phyloP scores from a whole-genome alignment of 1,284 basidiomycete species.

The Cutaneotrichosporon cutaneum region DNA sequence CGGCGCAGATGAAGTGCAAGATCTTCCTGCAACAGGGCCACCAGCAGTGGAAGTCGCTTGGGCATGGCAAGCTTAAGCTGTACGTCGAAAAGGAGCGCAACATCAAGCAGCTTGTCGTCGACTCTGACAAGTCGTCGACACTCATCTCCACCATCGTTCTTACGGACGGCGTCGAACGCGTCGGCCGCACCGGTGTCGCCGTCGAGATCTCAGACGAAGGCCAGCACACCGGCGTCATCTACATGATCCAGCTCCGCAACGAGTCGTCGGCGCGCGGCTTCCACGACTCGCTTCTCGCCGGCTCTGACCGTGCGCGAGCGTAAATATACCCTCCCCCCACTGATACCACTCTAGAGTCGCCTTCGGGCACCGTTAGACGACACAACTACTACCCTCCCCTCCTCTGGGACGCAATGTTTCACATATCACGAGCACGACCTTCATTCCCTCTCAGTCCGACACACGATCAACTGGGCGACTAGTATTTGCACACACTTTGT shows the following conservation, averaged over 20 bases:
- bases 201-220: slow-evolving; percentile 92
- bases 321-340: slow-evolving; percentile 1
- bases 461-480: not conserved
- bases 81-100: slow-evolving; percentile 75
- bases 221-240: slow-evolving; percentile 87
- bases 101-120: slow-evolving; percentile 93
- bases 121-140: slow-evolving; percentile 72
- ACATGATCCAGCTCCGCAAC: slow-evolving; percentile 93
- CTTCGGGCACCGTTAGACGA: not conserved
- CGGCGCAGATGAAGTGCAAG: slow-evolving; percentile 98
- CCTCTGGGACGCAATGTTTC: not conserved
- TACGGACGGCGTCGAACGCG: slow-evolving; percentile 92
- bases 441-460: not conserved
- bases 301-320: slow-evolving; percentile 66
- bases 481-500: not conserved
- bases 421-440: not conserved
- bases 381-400: not conserved
- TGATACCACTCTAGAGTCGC: not conserved
- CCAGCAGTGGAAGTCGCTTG: slow-evolving; percentile 94
- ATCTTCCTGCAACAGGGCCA: slow-evolving; percentile 94
- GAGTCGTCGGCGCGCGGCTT: slow-evolving; percentile 81
- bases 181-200: slow-evolving; percentile 95
- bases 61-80: slow-evolving; percentile 80
- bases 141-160: slow-evolving; percentile 94
- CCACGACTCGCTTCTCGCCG: slow-evolving; percentile 81